These are phyloP conservation scores for Starmerella cellae DNA, from an alignment of 805 yeast genomes.

Conservation along the genomic window DNA sequence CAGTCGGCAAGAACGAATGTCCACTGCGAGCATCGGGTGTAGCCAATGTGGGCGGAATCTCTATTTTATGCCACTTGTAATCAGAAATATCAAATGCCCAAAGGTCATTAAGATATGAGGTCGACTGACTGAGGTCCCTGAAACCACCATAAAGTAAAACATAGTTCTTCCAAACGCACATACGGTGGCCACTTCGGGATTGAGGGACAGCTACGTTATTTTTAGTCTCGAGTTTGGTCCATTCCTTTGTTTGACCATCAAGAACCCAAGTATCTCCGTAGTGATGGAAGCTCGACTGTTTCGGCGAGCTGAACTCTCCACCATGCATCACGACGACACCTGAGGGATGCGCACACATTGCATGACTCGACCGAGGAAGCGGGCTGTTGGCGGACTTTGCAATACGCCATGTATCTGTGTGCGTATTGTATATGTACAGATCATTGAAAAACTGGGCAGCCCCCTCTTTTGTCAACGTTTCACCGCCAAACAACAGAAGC, in stretches of 20 bases:
- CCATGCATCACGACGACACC: slow-evolving; percentile 82
- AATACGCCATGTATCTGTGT: slow-evolving; percentile 68
- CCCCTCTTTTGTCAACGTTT: slow-evolving; percentile 35
- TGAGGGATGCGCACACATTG: slow-evolving; percentile 84
- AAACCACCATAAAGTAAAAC: slow-evolving; percentile 83
- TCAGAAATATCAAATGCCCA: slow-evolving; percentile 88
- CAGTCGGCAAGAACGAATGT: slow-evolving; percentile 65
- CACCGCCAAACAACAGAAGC: slow-evolving; percentile 83
- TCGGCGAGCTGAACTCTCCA: slow-evolving; percentile 94
- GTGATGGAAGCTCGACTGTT: slow-evolving; percentile 89
- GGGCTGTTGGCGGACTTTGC: slow-evolving; percentile 77
- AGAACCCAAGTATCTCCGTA: slow-evolving; percentile 93
- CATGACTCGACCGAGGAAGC: slow-evolving; percentile 83
- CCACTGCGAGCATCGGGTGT: slow-evolving; percentile 90
- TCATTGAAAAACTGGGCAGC: slow-evolving; percentile 69
- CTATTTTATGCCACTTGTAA: slow-evolving; percentile 83
- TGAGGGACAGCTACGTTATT: slow-evolving; percentile 39
- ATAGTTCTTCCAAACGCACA: slow-evolving; percentile 84
- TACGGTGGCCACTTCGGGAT: slow-evolving; percentile 84
- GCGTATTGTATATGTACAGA: slow-evolving; percentile 55
- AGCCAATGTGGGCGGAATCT: slow-evolving; percentile 66
- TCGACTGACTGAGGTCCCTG: slow-evolving; percentile 70
- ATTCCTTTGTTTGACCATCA: slow-evolving; percentile 71
- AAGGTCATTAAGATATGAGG: slow-evolving; percentile 70
- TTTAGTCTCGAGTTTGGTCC: slow-evolving; percentile 74